Conservation (phyloP, 2,329 filamentous ascomycete genomes). For the Penicillium frequentans region DNA sequence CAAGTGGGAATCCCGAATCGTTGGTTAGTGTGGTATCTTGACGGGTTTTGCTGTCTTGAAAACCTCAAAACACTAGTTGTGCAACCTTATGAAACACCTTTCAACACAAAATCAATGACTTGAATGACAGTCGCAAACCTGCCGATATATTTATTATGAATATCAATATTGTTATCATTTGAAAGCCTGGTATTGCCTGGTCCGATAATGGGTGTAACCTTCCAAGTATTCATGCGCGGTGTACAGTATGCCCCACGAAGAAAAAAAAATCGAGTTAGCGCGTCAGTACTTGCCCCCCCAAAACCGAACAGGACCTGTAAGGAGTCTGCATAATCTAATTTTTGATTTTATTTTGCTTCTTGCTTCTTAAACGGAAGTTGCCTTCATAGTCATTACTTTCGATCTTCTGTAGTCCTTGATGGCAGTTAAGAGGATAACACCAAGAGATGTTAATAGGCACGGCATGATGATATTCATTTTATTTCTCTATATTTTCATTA, state of each 20-base stretch:
- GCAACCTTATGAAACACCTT: not conserved
- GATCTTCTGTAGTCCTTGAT: too few relatives aligned
- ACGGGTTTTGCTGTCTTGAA: not conserved
- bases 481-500: not conserved
- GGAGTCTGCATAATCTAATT: not conserved
- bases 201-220: not conserved
- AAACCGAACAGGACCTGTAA: not conserved
- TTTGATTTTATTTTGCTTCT: not conserved
- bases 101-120: too few relatives aligned
- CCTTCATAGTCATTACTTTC: not conserved
- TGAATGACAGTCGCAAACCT: too few relatives aligned
- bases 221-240: not conserved
- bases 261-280: not conserved
- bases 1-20: not conserved
- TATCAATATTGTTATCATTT: too few relatives aligned
- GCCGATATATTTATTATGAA: too few relatives aligned
- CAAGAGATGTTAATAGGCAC: not conserved
- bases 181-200: too few relatives aligned
- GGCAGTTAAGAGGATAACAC: too few relatives aligned
- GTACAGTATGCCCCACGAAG: not conserved
- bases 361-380: not conserved
- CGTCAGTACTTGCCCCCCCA: not conserved
- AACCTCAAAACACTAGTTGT: not conserved
- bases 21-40: not conserved
- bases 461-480: not conserved